Evolutionary conservation across 495 filamentous ascomycete species (phyloP), one percentile per base, ranked within the genome.

Genomic region (Penicillium dipodomyicola): DNA sequence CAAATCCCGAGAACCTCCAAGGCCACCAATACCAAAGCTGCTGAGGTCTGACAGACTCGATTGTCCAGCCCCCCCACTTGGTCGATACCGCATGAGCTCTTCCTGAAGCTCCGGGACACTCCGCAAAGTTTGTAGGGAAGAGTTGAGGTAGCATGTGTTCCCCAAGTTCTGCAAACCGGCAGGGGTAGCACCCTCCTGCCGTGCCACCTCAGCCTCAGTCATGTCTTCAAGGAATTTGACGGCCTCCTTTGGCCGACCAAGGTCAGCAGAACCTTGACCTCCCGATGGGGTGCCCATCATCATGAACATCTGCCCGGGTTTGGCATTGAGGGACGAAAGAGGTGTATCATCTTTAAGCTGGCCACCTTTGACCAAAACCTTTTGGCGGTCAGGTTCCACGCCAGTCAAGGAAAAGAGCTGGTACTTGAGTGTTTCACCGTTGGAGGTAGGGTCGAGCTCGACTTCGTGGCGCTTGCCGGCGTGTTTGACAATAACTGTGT

Each of bases 131-230:
- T 98, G 94, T 20, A 98, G 81, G 0, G 94, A 97, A 22, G 95
- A 92, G 78, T 98, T 98, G 67, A 97, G 84, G 69, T 98, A 98
- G 78, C 94, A 98, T 2, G 94, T 97, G 67, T 98, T 98, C 23
- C 94, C 94, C 57, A 96, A 77, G 63, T 98, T 98, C 68, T 91
- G 83, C 58, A 98, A 71, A 30, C 94, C 94, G 54, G 94, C 90
- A 12, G 94, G 94, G 46, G 78, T 91, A 42, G 93, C 94, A 41
- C 90, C 92, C 46, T 85, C 87, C 59, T 84, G 80, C 66, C 83
- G 86, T 22, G 94, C 95, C 29, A 85, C 84, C 68, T 98, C 92
- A 22, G 92, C 92, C 66, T 94, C 94, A 5, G 92, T 96, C 94
- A 98, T 96, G 68, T 98, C 94, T 70, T 98, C 94, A 61, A 96